phyloP scores from a whole-genome alignment of 257 asterid genomes.

The Nicotiana benthamiana region DNA sequence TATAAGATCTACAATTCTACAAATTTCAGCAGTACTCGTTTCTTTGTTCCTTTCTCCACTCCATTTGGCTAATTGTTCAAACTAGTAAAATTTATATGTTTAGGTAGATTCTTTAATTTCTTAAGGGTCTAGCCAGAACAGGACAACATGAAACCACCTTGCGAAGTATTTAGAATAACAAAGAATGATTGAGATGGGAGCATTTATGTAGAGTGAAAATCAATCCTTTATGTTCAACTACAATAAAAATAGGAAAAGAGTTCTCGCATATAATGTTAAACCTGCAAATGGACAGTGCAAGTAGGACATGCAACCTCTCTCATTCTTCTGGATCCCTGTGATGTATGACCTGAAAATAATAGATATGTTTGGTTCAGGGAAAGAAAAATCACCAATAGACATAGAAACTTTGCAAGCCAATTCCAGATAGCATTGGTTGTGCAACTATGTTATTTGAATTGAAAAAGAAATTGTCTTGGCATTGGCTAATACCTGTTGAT shows the following conservation, averaged over 20 bases:
- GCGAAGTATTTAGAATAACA: not conserved
- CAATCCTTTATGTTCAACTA: not conserved
- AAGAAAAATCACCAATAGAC: not conserved
- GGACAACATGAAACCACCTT: not conserved
- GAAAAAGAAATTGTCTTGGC: not conserved
- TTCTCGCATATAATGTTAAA: conserved; percentile 3
- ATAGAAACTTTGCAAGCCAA: not conserved
- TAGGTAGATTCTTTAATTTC: not conserved
- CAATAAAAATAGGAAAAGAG: not conserved
- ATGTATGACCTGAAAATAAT: conserved; percentile 32
- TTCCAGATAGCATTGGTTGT: not conserved
- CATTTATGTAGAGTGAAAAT: not conserved
- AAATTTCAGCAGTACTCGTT: not conserved
- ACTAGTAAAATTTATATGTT: not conserved
- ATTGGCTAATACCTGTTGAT: conserved; percentile 33
- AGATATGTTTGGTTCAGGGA: conserved; percentile 4
- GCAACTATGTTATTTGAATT: not conserved
- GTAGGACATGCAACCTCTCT: conserved; percentile 91
- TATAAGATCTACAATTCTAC: not conserved
- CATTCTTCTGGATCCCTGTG: conserved; percentile 40
- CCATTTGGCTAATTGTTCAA: not conserved
- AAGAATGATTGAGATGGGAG: not conserved
- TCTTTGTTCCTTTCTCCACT: not conserved
- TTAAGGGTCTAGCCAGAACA: not conserved
- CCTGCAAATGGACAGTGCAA: conserved; percentile 92